These are phyloP conservation scores for Aspergillus novoparasiticus DNA, from an alignment of 2,329 filamentous ascomycete genomes.

Conservation along the genomic window DNA sequence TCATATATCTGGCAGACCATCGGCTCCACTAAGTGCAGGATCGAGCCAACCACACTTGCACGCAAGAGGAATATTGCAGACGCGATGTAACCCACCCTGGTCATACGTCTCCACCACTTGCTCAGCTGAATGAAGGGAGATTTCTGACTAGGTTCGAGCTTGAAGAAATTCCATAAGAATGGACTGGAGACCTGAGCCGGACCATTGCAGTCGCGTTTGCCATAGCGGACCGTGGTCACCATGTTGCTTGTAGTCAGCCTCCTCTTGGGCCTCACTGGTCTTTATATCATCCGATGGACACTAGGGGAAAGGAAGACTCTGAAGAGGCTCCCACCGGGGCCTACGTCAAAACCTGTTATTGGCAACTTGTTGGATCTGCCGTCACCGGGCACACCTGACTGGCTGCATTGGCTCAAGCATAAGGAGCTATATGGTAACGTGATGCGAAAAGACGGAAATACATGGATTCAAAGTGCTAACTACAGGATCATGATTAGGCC, in stretches of 20 bases:
- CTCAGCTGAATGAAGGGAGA: not conserved
- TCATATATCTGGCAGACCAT: not conserved
- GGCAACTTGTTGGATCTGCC: slow-evolving; percentile 55
- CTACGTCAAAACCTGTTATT: slow-evolving; percentile 48
- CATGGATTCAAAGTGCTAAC: not conserved
- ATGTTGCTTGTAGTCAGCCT: not conserved
- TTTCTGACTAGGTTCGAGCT: not conserved
- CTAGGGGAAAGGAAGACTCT: not conserved
- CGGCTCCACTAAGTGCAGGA: not conserved
- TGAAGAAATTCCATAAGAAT: not conserved
- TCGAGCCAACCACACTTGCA: not conserved
- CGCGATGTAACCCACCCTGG: not conserved
- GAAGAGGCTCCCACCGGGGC: slow-evolving; percentile 50
- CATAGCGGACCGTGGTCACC: not conserved
- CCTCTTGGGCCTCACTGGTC: not conserved
- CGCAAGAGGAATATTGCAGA: not conserved
- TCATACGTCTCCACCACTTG: not conserved
- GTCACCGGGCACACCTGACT: slow-evolving; percentile 36
- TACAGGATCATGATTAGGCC: slow-evolving; percentile 12
- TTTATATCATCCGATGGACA: not conserved
- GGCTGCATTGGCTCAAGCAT: slow-evolving; percentile 44
- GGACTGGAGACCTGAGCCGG: not conserved
- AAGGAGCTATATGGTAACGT: slow-evolving; percentile 40
- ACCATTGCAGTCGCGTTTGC: not conserved
- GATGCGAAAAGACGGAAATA: not conserved